These are phyloP conservation scores for Udeniomyces megalosporus DNA, from an alignment of 768 basidiomycete genomes.

Conservation along the genomic window DNA sequence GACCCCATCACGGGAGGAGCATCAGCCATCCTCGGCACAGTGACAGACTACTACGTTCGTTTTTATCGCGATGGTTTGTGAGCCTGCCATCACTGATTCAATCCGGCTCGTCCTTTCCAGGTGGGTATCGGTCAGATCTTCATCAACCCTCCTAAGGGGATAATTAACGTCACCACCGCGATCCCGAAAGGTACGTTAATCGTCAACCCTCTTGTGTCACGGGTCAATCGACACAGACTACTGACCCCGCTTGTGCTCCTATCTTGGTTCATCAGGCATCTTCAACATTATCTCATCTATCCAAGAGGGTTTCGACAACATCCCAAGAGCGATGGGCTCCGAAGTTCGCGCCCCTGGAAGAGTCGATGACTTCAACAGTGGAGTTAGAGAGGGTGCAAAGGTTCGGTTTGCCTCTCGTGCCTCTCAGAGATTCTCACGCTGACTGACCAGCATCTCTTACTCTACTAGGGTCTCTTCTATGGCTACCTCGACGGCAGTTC, in stretches of 20 bases:
- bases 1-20: constrained; percentile 37
- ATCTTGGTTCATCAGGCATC: constrained; percentile 8
- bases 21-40: constrained; percentile 38
- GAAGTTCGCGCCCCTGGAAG: constrained; percentile 33
- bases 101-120: no score
- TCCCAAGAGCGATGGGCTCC: constrained; percentile 35
- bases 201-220: no score
- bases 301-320: constrained; percentile 37
- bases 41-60: constrained; percentile 33
- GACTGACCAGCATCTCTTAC: background rate
- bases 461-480: constrained; percentile 24
- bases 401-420: constrained; percentile 18
- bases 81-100: no score
- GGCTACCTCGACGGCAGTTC: constrained; percentile 33
- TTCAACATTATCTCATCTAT: constrained; percentile 25
- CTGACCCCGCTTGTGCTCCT: background rate
- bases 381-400: constrained; percentile 39
- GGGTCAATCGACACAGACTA: constrained; percentile 24
- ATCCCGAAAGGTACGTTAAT: constrained; percentile 30
- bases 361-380: constrained; percentile 35
- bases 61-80: background rate
- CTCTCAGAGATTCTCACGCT: background rate
- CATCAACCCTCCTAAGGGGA: constrained; percentile 34
- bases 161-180: constrained; percentile 36
- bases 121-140: constrained; percentile 37